These are phyloP conservation scores for Stellera chamaejasme DNA, from an alignment of 345 rosid genomes.

Conservation along the genomic window DNA sequence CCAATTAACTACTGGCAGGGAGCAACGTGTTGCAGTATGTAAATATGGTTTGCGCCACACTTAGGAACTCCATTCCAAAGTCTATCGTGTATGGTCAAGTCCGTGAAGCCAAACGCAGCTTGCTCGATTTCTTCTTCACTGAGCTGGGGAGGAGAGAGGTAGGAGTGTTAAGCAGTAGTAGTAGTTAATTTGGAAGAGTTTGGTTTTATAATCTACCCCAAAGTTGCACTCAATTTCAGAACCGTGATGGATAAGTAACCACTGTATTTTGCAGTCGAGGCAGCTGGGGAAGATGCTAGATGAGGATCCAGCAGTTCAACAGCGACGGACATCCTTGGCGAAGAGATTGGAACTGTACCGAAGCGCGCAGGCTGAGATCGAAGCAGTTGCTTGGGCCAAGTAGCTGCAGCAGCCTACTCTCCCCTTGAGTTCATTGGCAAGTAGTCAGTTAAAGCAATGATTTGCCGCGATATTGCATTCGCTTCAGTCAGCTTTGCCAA, in stretches of 20 bases:
- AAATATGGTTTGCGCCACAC: constrained; percentile 70
- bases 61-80: constrained; percentile 85
- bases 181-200: neutral
- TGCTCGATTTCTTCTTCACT: constrained; percentile 77
- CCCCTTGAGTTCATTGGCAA: no score
- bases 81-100: constrained; percentile 95
- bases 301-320: constrained; percentile 85
- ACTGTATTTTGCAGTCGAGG: constrained; percentile 32
- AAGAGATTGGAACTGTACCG: constrained; percentile 86
- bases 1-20: constrained; percentile 26
- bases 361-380: constrained; percentile 84
- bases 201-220: neutral
- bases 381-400: constrained; percentile 88
- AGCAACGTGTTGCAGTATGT: constrained; percentile 67
- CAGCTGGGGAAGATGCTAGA: constrained; percentile 55
- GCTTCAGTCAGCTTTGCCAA: no score
- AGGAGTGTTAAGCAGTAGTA: constrained; percentile 6
- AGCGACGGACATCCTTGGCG: constrained; percentile 54
- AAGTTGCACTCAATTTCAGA: neutral
- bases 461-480: no score
- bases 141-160: constrained; percentile 89
- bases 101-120: constrained; percentile 84
- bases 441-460: no score
- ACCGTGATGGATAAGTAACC: neutral
- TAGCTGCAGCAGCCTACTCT: constrained; percentile 20